Evolutionary conservation across 192 early-diverging fungal species (phyloP).

Genomic region (Haplosporangium gracile): DNA sequence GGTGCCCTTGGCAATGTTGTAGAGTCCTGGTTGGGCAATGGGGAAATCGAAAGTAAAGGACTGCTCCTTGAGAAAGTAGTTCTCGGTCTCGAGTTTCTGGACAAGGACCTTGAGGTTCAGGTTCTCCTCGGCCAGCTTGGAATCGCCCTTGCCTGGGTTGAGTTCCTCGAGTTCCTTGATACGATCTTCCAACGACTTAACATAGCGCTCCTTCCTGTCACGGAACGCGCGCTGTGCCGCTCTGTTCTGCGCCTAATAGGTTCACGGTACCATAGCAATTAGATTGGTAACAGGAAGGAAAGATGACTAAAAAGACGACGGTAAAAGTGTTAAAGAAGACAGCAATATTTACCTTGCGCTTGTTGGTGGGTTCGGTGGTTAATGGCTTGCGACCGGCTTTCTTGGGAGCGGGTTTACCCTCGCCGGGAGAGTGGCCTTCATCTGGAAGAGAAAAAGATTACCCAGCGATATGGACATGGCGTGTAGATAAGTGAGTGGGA

Average conservation of each 20-base stretch:
- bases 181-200: constrained; percentile 82
- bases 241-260: constrained; percentile 76
- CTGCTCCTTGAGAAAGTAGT: constrained; percentile 66
- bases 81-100: constrained; percentile 65
- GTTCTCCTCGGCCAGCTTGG: constrained; percentile 62
- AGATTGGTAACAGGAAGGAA: background rate
- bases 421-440: constrained; percentile 40
- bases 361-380: constrained; percentile 64
- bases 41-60: constrained; percentile 66
- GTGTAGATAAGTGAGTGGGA: background rate
- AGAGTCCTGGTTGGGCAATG: constrained; percentile 60
- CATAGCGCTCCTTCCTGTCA: constrained; percentile 88
- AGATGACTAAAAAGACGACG: background rate
- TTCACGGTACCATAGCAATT: background rate
- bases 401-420: constrained; percentile 64
- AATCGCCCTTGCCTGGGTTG: constrained; percentile 57
- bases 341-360: constrained; percentile 38
- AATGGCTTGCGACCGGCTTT: constrained; percentile 75
- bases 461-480: background rate
- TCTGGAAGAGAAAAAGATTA: constrained; percentile 14
- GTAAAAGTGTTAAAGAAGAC: background rate
- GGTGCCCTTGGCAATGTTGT: constrained; percentile 20
- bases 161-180: constrained; percentile 78
- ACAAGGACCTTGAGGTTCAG: constrained; percentile 60
- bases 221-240: constrained; percentile 91